Evolutionary conservation across 1,139 yeast genomes (phyloP).

Genomic region (Yamadazyma dushanensis): DNA sequence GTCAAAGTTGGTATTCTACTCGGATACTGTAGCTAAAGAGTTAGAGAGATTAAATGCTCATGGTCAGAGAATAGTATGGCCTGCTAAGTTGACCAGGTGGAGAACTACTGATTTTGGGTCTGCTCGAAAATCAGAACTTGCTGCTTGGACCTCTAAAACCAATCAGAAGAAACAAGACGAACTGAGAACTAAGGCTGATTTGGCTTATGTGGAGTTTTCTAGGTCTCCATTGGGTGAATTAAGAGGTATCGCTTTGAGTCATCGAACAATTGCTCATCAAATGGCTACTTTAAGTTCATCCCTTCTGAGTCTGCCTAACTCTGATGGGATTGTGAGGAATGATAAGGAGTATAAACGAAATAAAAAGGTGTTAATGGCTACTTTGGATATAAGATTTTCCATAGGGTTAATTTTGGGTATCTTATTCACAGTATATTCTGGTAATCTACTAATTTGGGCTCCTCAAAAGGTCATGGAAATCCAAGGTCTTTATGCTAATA

Average conservation of each 20-base stretch:
- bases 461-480: constrained; percentile 73
- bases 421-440: constrained; percentile 78
- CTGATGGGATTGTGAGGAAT: constrained; percentile 39
- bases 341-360: constrained; percentile 26
- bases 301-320: constrained; percentile 60
- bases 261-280: constrained; percentile 83
- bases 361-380: constrained; percentile 56
- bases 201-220: constrained; percentile 92
- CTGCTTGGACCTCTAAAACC: constrained; percentile 28
- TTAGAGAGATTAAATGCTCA: constrained; percentile 58
- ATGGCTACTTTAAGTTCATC: constrained; percentile 75
- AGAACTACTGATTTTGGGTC: constrained; percentile 87
- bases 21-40: constrained; percentile 73
- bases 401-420: constrained; percentile 85
- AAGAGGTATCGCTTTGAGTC: constrained; percentile 91
- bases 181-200: constrained; percentile 45
- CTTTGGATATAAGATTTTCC: constrained; percentile 82
- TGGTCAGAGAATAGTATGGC: constrained; percentile 39
- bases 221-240: constrained; percentile 89
- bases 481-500: constrained; percentile 86
- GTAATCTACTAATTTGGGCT: constrained; percentile 79
- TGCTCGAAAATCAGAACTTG: constrained; percentile 46
- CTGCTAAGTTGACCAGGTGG: constrained; percentile 60
- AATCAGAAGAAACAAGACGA: constrained; percentile 23
- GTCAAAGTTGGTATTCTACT: constrained; percentile 74